phyloP scores from a whole-genome alignment of 2,329 filamentous ascomycete genomes.

The Arthrobotrys entomopaga region DNA sequence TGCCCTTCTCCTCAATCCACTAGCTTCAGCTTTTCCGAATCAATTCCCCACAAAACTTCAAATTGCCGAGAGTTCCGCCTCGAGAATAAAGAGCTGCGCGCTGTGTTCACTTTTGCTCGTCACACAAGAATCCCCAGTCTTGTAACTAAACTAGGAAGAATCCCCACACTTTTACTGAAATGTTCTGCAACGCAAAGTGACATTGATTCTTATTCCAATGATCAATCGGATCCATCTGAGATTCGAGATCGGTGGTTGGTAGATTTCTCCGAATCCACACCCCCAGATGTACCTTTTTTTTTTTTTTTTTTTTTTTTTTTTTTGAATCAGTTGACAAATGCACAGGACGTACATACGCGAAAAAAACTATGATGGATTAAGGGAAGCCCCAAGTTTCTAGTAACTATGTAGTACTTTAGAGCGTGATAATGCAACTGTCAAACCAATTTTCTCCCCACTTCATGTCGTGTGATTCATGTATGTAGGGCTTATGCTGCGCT shows the following conservation, averaged over 20 bases:
- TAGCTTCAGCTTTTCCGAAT: slow-evolving; percentile 3
- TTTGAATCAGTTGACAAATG: slow-evolving; percentile 49
- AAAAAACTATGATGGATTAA: background rate
- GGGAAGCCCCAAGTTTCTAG: slow-evolving; percentile 4
- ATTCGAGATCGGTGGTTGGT: slow-evolving; percentile 22
- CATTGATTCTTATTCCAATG: background rate
- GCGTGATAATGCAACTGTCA: slow-evolving; percentile 55
- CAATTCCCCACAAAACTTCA: slow-evolving; percentile 27
- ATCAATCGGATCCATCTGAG: slow-evolving; percentile 6
- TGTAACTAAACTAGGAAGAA: too few relatives aligned
- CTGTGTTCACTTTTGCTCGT: slow-evolving; percentile 29
- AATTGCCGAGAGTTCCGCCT: slow-evolving; percentile 44
- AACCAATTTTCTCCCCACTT: slow-evolving; percentile 38
- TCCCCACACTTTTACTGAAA: slow-evolving; percentile 24
- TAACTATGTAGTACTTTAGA: too few relatives aligned
- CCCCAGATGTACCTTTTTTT: slow-evolving; percentile 12
- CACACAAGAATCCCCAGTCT: slow-evolving; percentile 51
- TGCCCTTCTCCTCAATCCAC: background rate
- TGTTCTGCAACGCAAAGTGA: slow-evolving; percentile 17
- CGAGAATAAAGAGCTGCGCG: slow-evolving; percentile 12
- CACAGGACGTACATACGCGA: slow-evolving; percentile 15
- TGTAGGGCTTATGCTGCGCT: slow-evolving; percentile 42
- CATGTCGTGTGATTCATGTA: slow-evolving; percentile 54
- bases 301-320: too few relatives aligned
- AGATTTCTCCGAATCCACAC: slow-evolving; percentile 7